Conservation (phyloP, 257 asterid species). For the Marsdenia floribunda region DNA sequence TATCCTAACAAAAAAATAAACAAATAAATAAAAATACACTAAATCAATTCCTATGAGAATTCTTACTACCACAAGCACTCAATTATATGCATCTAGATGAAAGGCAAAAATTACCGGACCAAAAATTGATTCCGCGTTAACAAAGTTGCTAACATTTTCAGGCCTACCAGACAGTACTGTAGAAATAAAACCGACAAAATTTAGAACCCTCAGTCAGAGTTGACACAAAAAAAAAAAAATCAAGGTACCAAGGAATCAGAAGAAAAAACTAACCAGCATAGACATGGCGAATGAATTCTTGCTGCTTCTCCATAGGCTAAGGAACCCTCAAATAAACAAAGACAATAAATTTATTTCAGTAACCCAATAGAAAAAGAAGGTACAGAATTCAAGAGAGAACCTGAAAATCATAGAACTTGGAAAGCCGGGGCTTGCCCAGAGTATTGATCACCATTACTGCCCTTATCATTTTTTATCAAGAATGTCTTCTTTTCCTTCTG, state of each 20-base stretch:
- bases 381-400: slow-evolving; percentile 10
- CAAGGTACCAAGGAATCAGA: not conserved
- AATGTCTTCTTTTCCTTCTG: not conserved
- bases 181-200: slow-evolving; percentile 1
- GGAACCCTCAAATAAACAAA: slow-evolving; percentile 1
- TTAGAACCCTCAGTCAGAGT: not conserved
- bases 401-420: slow-evolving; percentile 32
- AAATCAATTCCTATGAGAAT: not conserved
- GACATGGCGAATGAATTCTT: slow-evolving; percentile 27
- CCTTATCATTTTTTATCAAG: slow-evolving; percentile 23
- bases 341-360: not conserved
- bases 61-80: not conserved
- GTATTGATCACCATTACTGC: slow-evolving; percentile 35
- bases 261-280: slow-evolving; percentile 21
- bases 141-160: slow-evolving; percentile 29
- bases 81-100: not conserved
- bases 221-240: not conserved
- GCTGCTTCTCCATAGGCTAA: slow-evolving; percentile 32
- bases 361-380: not conserved
- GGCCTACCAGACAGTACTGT: slow-evolving; percentile 31
- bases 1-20: slow-evolving; percentile 22
- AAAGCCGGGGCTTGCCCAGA: slow-evolving; percentile 30
- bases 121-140: slow-evolving; percentile 22
- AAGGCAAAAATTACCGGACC: slow-evolving; percentile 25
- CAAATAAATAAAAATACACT: not conserved